These are phyloP conservation scores for Chenopodium suecicum DNA, from an alignment of 148 eudicot genomes.

Conservation along the genomic window DNA sequence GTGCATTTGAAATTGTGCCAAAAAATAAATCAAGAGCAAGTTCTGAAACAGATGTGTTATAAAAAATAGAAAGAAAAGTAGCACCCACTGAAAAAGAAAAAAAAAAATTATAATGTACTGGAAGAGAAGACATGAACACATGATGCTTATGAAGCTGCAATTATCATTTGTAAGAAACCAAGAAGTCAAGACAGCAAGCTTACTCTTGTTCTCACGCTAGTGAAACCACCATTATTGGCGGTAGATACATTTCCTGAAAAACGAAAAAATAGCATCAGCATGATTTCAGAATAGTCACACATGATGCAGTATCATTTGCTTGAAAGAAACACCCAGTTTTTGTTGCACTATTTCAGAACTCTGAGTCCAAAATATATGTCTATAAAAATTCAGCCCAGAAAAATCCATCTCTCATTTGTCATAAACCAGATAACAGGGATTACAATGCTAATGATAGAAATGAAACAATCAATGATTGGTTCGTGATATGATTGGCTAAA, in stretches of 20 bases:
- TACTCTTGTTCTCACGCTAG: conserved; percentile 86
- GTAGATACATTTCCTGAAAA: conserved; percentile 82
- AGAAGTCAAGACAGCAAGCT: conserved; percentile 17
- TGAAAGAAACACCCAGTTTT: neutral
- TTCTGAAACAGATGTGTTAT: too few relatives aligned
- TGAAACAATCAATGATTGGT: too few relatives aligned
- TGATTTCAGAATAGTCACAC: conserved; percentile 1
- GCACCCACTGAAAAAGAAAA: neutral
- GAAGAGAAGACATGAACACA: neutral
- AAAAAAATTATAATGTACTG: too few relatives aligned
- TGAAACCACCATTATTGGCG: conserved; percentile 90
- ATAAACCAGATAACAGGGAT: neutral
- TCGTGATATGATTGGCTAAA: too few relatives aligned
- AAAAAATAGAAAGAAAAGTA: too few relatives aligned
- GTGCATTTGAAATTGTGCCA: too few relatives aligned
- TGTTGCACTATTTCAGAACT: too few relatives aligned
- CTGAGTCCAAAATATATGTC: neutral
- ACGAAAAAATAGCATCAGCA: neutral
- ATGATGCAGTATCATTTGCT: neutral
- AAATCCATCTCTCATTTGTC: neutral
- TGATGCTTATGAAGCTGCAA: neutral
- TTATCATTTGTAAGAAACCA: neutral
- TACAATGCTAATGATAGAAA: neutral
- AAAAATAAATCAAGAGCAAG: too few relatives aligned
- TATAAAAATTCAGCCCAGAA: neutral